Evolutionary conservation across 371 early-diverging fungal species (phyloP).

Genomic region (Mortierella sp.): DNA sequence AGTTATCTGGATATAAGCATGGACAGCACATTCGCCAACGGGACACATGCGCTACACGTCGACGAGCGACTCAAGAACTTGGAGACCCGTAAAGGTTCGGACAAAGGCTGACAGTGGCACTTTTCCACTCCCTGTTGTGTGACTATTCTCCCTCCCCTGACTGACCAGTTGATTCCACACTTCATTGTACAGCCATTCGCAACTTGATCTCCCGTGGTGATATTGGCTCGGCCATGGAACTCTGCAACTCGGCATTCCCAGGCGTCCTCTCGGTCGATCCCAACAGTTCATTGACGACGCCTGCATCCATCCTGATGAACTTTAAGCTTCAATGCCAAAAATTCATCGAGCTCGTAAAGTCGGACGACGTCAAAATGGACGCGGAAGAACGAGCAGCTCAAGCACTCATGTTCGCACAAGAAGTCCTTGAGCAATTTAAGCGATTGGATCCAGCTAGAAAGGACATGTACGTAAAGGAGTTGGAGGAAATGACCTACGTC

Average conservation of each 20-base stretch:
- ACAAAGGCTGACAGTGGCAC: no score
- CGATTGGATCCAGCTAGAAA: constrained; percentile 27
- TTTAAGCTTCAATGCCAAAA: constrained; percentile 56
- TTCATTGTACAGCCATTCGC: constrained; percentile 45
- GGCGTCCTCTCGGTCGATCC: constrained; percentile 52
- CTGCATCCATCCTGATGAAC: constrained; percentile 52
- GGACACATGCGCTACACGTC: constrained; percentile 41
- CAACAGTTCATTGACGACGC: constrained; percentile 31
- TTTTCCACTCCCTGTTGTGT: no score
- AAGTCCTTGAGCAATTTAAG: constrained; percentile 31
- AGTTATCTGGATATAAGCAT: constrained; percentile 13
- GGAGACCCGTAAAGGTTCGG: constrained; percentile 52
- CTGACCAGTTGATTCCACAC: neutral
- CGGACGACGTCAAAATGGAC: no score
- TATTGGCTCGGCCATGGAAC: constrained; percentile 51
- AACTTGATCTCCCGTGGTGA: constrained; percentile 53
- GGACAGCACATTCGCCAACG: constrained; percentile 31
- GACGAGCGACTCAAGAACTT: constrained; percentile 53
- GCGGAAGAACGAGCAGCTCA: constrained; percentile 28
- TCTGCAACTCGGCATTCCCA: constrained; percentile 53
- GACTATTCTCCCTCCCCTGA: neutral
- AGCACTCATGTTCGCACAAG: constrained; percentile 56
- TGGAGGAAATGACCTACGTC: constrained; percentile 39
- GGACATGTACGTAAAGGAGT: constrained; percentile 32
- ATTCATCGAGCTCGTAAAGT: constrained; percentile 55